Evolutionary conservation across 2,329 filamentous ascomycete species (phyloP), one percentile per base, ranked within the genome.

Genomic region (Talaromyces sp.): DNA sequence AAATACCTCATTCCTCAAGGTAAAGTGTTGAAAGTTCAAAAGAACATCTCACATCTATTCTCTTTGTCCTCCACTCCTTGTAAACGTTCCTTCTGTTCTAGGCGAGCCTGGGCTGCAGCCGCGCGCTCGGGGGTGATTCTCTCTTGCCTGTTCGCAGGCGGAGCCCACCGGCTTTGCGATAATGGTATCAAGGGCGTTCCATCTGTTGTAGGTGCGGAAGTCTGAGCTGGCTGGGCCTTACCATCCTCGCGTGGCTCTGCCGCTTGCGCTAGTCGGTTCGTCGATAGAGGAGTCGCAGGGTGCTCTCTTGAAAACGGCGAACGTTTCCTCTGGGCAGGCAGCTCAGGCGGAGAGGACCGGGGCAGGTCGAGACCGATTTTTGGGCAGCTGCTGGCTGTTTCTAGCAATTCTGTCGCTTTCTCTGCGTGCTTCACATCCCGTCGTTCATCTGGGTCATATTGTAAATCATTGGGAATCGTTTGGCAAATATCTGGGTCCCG

Each of bases 81-180:
- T 21, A 66, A 66, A 31, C 57, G 65, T 51, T 66, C 64, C 61
- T 69, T 72, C 49, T 68, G 69, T 52, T 69, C 71, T 13, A 77
- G 66, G 41, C 74, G 68, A n/a, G 70, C 71, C 59, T 72, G 68
- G 4, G 75, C 74, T 10, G 71, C 71, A 3, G 73, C 66, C 57
- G 68, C 56, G 24, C 74, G 69, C 31, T 77, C 75, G 2, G 72
- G 60, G 5, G 72, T 64, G 11, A 75, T 62, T 4, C 29, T 55
- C 32, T 62, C 58, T 26, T 71, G 69, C 11, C 9, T 6, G 26
- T 14, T n/a, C 27, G 11, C 17, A n/a, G 49, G 19, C 10, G 26
- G 24, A n/a, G 49, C 49, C 43, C 49, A 52, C 27, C 26, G 49
- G 27, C 49, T 52, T 52, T 52, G 49, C 27, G 26, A 29, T 9